These are phyloP conservation scores for Dothideomycetes sp. DNA, from an alignment of 2,329 filamentous ascomycete genomes.

Conservation along the genomic window DNA sequence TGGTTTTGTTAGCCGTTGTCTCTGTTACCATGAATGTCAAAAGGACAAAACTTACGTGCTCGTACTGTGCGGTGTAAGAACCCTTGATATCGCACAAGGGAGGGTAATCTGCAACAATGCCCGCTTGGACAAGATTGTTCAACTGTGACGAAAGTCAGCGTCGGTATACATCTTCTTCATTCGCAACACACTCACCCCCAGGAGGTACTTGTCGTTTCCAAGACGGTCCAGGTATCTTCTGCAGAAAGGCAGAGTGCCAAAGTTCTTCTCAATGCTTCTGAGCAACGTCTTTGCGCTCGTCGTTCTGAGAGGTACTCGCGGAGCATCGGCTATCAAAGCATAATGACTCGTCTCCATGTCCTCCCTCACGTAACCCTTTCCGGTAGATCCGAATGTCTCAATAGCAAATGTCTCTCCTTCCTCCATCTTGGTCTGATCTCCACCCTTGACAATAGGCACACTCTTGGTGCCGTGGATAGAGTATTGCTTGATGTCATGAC, in stretches of 20 bases:
- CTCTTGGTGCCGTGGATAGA: slow-evolving; percentile 47
- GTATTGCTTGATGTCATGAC: slow-evolving; percentile 44
- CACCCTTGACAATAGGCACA: slow-evolving; percentile 43
- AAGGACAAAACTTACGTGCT: slow-evolving; percentile 35
- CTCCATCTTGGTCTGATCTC: slow-evolving; percentile 43
- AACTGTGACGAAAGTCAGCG: slow-evolving; percentile 30
- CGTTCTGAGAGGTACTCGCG: slow-evolving; percentile 29
- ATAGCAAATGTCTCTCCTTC: slow-evolving; percentile 49
- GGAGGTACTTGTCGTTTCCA: slow-evolving; percentile 47
- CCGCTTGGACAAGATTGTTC: slow-evolving; percentile 45
- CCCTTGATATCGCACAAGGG: slow-evolving; percentile 48
- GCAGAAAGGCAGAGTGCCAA: slow-evolving; percentile 51
- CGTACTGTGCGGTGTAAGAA: slow-evolving; percentile 54
- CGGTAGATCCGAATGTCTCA: slow-evolving; percentile 47
- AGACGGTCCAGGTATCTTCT: slow-evolving; percentile 53
- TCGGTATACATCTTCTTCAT: not conserved
- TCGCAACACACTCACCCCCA: slow-evolving; percentile 34
- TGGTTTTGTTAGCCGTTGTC: slow-evolving; percentile 3
- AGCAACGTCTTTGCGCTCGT: slow-evolving; percentile 46
- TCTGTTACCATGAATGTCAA: not conserved
- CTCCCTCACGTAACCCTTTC: slow-evolving; percentile 36
- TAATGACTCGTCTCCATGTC: slow-evolving; percentile 31
- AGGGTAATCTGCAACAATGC: slow-evolving; percentile 45
- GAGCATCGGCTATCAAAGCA: slow-evolving; percentile 23
- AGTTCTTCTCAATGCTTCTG: slow-evolving; percentile 50